Conservation (phyloP, 2,329 filamentous ascomycete species). For the Pseudogymnoascus sp. region DNA sequence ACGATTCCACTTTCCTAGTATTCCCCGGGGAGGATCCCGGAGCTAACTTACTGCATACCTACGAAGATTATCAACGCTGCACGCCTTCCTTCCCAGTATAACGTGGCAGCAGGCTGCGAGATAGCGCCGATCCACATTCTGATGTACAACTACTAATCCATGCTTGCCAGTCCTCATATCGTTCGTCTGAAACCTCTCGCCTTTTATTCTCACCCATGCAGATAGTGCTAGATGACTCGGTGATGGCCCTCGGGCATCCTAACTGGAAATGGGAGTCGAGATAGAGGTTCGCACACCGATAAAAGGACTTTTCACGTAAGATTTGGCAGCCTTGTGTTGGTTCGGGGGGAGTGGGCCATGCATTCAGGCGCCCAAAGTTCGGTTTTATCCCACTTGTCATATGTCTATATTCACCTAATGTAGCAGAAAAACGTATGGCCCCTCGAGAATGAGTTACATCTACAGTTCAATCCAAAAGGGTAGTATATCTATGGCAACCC, state of each 20-base stretch:
- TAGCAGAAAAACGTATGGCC: not conserved
- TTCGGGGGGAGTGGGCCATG: not conserved
- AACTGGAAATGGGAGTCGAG: not conserved
- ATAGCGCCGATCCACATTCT: not conserved
- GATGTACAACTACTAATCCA: not conserved
- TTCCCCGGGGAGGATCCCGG: not conserved
- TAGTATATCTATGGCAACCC: not conserved
- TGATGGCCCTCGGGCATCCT: not conserved
- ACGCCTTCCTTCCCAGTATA: not conserved
- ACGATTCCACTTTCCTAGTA: not conserved
- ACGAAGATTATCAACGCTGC: not conserved
- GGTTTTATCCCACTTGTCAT: not conserved
- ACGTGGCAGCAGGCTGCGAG: not conserved
- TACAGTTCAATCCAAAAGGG: not conserved
- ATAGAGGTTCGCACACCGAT: not conserved
- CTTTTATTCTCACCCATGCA: not conserved
- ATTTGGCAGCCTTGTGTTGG: not conserved
- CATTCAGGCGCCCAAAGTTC: not conserved
- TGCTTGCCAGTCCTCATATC: not conserved
- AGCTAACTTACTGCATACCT: not conserved
- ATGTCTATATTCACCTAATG: not conserved
- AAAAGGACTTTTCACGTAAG: not conserved
- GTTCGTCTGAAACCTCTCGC: not conserved
- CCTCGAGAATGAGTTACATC: not conserved
- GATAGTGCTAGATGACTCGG: not conserved